Evolutionary conservation across 23 red algal genomes (phyloP).

Genomic region (Gracilaria vermiculophylla): DNA sequence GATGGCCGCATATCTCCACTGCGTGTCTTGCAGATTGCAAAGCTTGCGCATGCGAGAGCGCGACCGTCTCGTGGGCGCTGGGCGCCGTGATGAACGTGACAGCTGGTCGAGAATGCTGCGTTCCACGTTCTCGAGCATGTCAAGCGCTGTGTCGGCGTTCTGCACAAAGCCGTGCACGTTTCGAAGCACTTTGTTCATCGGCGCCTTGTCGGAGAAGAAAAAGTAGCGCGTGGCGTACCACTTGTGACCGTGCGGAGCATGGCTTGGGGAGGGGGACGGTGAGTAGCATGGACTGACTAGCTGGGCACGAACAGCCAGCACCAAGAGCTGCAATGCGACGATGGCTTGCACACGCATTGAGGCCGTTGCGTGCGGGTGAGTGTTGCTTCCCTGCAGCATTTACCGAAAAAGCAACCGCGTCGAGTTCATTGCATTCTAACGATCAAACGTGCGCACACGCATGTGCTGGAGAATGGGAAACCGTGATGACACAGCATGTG

Average conservation of each 20-base stretch:
- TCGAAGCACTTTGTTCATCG: conserved; percentile 1
- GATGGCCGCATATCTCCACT: not conserved
- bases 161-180: not conserved
- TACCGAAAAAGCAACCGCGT: not conserved
- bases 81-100: not conserved
- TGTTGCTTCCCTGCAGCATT: not conserved
- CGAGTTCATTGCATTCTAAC: not conserved
- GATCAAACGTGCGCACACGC: too few species aligned
- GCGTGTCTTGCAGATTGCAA: not conserved
- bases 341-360: not conserved
- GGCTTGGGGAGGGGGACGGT: not conserved
- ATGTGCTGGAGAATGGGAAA: too few species aligned
- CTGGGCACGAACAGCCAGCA: not conserved
- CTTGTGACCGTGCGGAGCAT: not conserved
- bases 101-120: not conserved
- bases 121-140: not conserved
- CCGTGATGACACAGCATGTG: too few species aligned
- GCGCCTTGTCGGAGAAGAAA: not conserved
- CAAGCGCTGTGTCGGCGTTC: not conserved
- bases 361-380: not conserved
- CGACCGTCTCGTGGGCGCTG: not conserved
- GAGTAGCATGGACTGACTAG: not conserved
- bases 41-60: not conserved
- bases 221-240: not conserved
- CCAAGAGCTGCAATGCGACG: not conserved